Base-by-base conservation (phyloP, 106 monocot species). In the Dactylorhiza incarnata region DNA sequence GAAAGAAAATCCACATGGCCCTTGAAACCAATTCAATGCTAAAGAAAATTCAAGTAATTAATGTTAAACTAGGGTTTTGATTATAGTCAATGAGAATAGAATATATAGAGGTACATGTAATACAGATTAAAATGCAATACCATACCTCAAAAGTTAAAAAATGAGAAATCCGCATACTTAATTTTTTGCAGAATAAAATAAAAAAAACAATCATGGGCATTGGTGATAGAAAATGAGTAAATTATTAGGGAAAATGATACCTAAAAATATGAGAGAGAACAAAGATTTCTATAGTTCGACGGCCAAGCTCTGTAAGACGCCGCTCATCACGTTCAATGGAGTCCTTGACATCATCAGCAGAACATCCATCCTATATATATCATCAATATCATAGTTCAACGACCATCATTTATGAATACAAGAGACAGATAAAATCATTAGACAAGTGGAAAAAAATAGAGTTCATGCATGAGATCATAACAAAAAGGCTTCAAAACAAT, bases 241-340 rank as follows among this genome's bases (percentile, higher is more conserved):
- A 69, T 1, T 69, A 69, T 44, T n/a, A 69, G 69, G 45, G 19
- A 17, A 13, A 61, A 14, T 5, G 20, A 78, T 86, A 95, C 96
- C 89, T 91, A 81, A 94, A 97, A 71, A 97, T 93, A 84, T 97
- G 96, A 76, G 77, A 77, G 67, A 97, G 79, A 25, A 86, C 84
- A 94, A 91, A 94, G 74, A 93, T 84, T 83, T 97, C 96, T 73
- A 97, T 62, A 45, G 89, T 94, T 75, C 87, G 89, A 10, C 89
- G 86, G n/a, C 96, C 96, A 24, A 97, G 72, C 81, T 94, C 93
- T 54, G 84, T 87, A 74, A 97, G 84, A 4, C 93, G 83, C 73
- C 89, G 81, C 86, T 97, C 96, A 87, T 97, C 93, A 78, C 87
- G 89, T 61, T 97, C 93, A 80, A 94, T 86, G 11, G 89, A 87